Conservation (phyloP, 106 monocot species). For the Dioscorea zingiberensis region DNA sequence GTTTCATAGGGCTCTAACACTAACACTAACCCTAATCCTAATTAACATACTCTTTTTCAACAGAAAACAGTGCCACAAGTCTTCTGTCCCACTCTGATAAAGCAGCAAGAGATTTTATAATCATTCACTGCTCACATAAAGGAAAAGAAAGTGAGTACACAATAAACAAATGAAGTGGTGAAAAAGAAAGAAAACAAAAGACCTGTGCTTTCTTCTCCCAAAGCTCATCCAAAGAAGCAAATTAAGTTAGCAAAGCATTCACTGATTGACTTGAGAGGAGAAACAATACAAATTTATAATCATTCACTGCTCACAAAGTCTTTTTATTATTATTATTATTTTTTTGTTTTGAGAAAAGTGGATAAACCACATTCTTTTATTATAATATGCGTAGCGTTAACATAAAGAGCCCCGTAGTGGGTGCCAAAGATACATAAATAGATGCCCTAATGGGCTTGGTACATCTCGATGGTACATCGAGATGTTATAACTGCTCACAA, state of each 20-base stretch:
- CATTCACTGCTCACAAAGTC: no score
- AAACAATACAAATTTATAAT: no score
- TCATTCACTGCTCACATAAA: neutral
- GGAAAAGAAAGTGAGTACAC: constrained; percentile 4
- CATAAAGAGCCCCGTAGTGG: no score
- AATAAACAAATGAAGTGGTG: constrained; percentile 13
- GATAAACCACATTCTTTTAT: no score
- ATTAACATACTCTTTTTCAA: neutral
- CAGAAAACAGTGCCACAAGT: constrained; percentile 22
- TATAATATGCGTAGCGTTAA: no score
- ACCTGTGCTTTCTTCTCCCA: constrained; percentile 12
- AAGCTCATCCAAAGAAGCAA: constrained; percentile 10
- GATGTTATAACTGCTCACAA: no score
- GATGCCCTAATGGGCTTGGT: no score
- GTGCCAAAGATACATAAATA: no score
- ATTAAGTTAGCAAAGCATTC: constrained; percentile 22
- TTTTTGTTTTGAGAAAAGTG: no score
- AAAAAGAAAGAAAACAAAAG: constrained; percentile 14
- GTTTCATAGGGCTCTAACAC: neutral
- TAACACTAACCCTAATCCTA: neutral
- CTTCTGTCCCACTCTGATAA: constrained; percentile 27
- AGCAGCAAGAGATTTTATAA: constrained; percentile 20
- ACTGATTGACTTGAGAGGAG: constrained; percentile 28
- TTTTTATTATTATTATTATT: no score
- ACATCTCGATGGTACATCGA: no score